Evolutionary conservation across 371 early-diverging fungal species (phyloP), one percentile per base, ranked within the genome.

Genomic region (Amoeboaphelidium protococcarum): DNA sequence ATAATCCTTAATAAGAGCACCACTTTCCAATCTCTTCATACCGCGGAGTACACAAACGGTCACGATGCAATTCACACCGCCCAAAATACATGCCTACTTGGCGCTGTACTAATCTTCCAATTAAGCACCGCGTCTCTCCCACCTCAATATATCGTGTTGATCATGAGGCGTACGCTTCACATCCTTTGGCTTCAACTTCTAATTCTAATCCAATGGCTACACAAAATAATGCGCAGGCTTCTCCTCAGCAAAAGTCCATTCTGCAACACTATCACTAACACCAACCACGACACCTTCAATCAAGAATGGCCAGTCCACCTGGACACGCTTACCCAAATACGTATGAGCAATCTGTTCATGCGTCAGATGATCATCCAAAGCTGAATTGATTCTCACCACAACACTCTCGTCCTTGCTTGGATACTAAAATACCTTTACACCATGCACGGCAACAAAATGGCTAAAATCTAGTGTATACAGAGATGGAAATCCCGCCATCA

Each of bases 401-500:
- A 91, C 71, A 2, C 76, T 76, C 58, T 87, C 86, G 49, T 80
- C 76, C 25, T 57, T 60, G 59, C 80, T 79, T 40, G 83, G 78
- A 23, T 62, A 62, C 42, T 82, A 73, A 66, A 90, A 92, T 2
- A 90, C 85, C 45, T 72, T 68, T 13, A 91, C 82, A 24, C 73
- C 69, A 52, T 82, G 81, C 51, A 65, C 71, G 3, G 64, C 74
- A 19, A 89, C 59, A 26, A 64, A 61, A 16, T 68, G 73, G 0
- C 64, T 66, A 58, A 79, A 69, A 23, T 72, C 67, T n/a, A 83
- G 59, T 0, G 85, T 79, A 40, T 79, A 55, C 42, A 94, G 55
- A 0, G 83, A 69, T 20, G 95, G 95, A 59, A 94, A 94, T 10
- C 95, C 95, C 13, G 90, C 72, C n/a, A 76, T 59, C 23, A 73